These are phyloP conservation scores for Blastobotrys chiropterorum DNA, from an alignment of 805 yeast species.

Conservation along the genomic window DNA sequence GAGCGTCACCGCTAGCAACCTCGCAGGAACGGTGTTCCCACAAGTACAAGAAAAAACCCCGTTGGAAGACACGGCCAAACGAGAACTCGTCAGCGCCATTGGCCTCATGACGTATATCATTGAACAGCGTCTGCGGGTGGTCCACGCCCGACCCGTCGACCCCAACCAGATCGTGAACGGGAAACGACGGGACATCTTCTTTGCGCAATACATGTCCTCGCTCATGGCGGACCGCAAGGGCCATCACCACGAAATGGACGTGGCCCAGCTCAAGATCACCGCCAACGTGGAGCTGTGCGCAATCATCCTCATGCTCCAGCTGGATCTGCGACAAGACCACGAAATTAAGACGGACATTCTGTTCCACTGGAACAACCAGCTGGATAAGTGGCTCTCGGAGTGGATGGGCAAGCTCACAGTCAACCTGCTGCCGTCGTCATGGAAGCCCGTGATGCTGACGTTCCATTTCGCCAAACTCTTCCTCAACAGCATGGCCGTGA, in stretches of 20 bases:
- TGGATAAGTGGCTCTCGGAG: slow-evolving; percentile 20
- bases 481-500: slow-evolving; percentile 15
- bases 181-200: slow-evolving; percentile 5
- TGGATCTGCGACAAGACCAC: slow-evolving; percentile 12
- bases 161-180: slow-evolving; percentile 6
- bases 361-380: slow-evolving; percentile 18
- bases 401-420: slow-evolving; percentile 19
- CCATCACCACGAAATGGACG: slow-evolving; percentile 6
- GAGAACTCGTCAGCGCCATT: slow-evolving; percentile 13
- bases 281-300: slow-evolving; percentile 22
- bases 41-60: background rate
- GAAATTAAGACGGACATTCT: slow-evolving; percentile 9
- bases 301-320: slow-evolving; percentile 16
- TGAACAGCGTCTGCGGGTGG: slow-evolving; percentile 20
- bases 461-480: slow-evolving; percentile 21
- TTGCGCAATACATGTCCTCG: slow-evolving; percentile 2
- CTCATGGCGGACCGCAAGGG: slow-evolving; percentile 5
- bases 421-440: slow-evolving; percentile 17
- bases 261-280: slow-evolving; percentile 15
- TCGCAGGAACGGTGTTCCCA: slow-evolving; percentile 16
- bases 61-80: background rate
- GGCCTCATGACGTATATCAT: slow-evolving; percentile 20
- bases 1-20: slow-evolving; percentile 15
- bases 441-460: slow-evolving; percentile 21
- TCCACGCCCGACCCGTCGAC: slow-evolving; percentile 15